A percentile compares a stretch with the other conserved stretches of the same genome.
These are phyloP conservation scores for Plasmodium fragile DNA, from an alignment of 169 alveolate genomes.

Conservation along the genomic window DNA sequence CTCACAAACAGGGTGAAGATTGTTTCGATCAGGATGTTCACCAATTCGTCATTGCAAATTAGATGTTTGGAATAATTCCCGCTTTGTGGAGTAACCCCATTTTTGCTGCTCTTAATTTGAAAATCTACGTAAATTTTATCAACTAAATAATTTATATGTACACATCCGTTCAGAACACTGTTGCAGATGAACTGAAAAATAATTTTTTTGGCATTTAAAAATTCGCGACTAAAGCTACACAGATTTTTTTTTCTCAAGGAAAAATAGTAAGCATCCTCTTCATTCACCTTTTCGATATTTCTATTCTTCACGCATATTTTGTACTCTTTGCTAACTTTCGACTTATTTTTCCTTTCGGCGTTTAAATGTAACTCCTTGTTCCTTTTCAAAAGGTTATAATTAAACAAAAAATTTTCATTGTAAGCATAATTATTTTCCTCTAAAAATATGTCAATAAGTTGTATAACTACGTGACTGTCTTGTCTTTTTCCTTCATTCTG, in stretches of 20 bases:
- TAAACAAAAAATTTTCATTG: conserved; percentile 66
- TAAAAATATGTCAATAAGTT: conserved; percentile 69
- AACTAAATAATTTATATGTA: conserved; percentile 55
- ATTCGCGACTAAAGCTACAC: conserved; percentile 48
- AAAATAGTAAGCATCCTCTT: conserved; percentile 73
- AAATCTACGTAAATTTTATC: conserved; percentile 74
- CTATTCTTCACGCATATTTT: conserved; percentile 58
- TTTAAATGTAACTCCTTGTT: conserved; percentile 43
- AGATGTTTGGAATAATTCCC: conserved; percentile 15
- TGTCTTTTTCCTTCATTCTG: conserved; percentile 21
- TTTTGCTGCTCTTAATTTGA: conserved; percentile 23
- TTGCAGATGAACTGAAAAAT: conserved; percentile 59
- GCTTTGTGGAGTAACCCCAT: neutral
- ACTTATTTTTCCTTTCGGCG: conserved; percentile 16
- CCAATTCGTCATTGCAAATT: conserved; percentile 52
- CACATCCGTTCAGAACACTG: conserved; percentile 23
- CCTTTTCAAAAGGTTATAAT: conserved; percentile 49
- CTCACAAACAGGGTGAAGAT: conserved; percentile 32
- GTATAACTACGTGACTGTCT: conserved; percentile 26
- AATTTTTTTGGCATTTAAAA: conserved; percentile 60
- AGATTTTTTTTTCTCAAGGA: conserved; percentile 37
- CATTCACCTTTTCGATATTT: conserved; percentile 73
- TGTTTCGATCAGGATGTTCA: conserved; percentile 68
- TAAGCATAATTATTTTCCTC: conserved; percentile 62
- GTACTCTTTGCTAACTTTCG: conserved; percentile 49